phyloP scores from a whole-genome alignment of 768 basidiomycete species.

The Suillus cothurnatus region DNA sequence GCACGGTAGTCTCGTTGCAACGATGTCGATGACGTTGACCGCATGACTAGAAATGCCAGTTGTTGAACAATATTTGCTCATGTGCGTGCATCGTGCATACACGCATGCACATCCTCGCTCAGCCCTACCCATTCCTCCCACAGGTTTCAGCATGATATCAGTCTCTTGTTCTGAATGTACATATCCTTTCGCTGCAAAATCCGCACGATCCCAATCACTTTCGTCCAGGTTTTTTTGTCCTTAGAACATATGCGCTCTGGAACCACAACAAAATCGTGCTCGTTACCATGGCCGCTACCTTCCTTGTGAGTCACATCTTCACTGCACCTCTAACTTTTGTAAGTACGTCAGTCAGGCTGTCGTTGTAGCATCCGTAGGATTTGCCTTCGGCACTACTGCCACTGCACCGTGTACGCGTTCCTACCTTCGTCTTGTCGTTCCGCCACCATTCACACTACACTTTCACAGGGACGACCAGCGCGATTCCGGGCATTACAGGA shows the following conservation, averaged over 20 bases:
- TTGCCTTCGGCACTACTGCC: not conserved
- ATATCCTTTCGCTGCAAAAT: not conserved
- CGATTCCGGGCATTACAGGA: not conserved
- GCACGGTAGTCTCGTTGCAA: not conserved
- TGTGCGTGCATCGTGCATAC: not conserved
- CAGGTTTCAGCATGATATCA: not conserved
- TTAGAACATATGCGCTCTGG: slow-evolving; percentile 1
- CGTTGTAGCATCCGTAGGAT: not conserved
- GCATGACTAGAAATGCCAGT: not conserved
- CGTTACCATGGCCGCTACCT: not conserved
- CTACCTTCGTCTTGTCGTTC: not conserved
- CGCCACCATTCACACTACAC: not conserved
- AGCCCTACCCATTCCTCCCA: not conserved
- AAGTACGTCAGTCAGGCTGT: not conserved
- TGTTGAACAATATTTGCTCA: not conserved
- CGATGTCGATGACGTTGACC: not conserved
- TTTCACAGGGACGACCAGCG: not conserved
- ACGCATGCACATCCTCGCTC: not conserved
- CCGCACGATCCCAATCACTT: not conserved
- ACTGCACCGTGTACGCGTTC: slow-evolving; percentile 1
- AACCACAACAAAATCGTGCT: not conserved
- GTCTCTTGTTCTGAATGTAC: not conserved
- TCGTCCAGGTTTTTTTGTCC: not conserved
- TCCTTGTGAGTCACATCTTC: not conserved
- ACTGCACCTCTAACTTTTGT: not conserved